Percentiles rank a stretch among this genome's conserved stretches.
Evolutionary conservation across 2,329 filamentous ascomycete species (phyloP).

Genomic region (Davidsoniella eucalypti): DNA sequence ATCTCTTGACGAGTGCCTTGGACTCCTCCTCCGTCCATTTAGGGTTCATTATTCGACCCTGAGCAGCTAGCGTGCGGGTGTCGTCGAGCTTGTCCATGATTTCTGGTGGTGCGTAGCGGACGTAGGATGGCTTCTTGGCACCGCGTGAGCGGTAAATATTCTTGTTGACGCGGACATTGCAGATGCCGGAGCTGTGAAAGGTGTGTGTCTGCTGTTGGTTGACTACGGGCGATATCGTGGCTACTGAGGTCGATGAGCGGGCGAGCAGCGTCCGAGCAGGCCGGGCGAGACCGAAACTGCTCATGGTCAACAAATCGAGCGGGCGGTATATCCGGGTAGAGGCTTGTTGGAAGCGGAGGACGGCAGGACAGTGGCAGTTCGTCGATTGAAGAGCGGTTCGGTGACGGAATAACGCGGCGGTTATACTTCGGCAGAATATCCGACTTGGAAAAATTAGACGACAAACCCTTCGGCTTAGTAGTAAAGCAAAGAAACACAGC

Average conservation of each 20-base stretch:
- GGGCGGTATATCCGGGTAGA: background rate
- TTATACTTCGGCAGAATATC: too few species aligned
- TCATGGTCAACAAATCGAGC: slow-evolving; percentile 1
- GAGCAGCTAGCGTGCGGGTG: background rate
- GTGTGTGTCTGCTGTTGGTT: slow-evolving; percentile 17
- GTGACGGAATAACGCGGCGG: too few species aligned
- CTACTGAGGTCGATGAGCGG: slow-evolving; percentile 12
- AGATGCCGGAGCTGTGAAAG: slow-evolving; percentile 36
- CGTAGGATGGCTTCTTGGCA: background rate
- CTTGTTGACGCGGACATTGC: slow-evolving; percentile 1
- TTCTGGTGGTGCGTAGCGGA: too few species aligned
- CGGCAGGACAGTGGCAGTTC: background rate
- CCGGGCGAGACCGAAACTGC: slow-evolving; percentile 6
- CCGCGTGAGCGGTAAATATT: slow-evolving; percentile 10
- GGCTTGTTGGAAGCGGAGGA: too few species aligned
- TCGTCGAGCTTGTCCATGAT: background rate
- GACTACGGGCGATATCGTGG: slow-evolving; percentile 15
- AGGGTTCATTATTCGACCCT: background rate
- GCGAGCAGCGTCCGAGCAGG: slow-evolving; percentile 8
- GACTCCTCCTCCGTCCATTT: slow-evolving; percentile 2
- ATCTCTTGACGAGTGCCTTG: slow-evolving; percentile 30
- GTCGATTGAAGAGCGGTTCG: too few species aligned
- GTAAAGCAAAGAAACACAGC: too few species aligned
- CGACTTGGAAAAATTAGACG: too few species aligned
- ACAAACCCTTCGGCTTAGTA: too few species aligned